Evolutionary conservation across 441 rosid species (phyloP).

Genomic region (Gossypium gossypioides): DNA sequence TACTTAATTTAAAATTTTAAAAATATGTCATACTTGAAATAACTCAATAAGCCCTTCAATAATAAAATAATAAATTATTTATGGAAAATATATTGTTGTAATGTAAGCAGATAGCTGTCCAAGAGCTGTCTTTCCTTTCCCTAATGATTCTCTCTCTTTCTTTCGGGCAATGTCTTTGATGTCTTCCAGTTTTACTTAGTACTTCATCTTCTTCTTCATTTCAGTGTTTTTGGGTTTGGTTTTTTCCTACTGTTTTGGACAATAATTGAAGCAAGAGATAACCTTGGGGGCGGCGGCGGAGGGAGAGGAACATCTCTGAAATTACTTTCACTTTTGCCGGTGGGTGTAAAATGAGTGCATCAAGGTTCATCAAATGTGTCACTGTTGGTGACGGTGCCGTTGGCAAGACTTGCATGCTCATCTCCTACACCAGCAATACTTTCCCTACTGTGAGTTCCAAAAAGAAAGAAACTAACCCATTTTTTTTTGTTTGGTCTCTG

Average conservation of each 20-base stretch:
- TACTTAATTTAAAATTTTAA: no score
- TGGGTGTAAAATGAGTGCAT: conserved; percentile 52
- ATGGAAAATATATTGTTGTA: not conserved
- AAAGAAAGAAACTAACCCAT: not conserved
- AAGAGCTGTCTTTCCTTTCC: conserved; percentile 29
- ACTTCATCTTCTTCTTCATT: not conserved
- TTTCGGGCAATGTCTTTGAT: conserved; percentile 2
- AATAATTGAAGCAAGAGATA: not conserved
- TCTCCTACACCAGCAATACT: conserved; percentile 91
- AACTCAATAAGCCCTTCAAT: no score
- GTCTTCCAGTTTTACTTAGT: not conserved
- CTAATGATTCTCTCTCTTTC: conserved; percentile 8
- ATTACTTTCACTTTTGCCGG: not conserved
- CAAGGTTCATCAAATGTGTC: conserved; percentile 87
- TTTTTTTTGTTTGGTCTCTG: conserved; percentile 15
- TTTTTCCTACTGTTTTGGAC: conserved; percentile 11
- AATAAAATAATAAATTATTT: not conserved
- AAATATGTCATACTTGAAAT: no score
- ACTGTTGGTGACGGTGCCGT: conserved; percentile 98
- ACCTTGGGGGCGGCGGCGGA: not conserved
- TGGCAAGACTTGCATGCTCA: conserved; percentile 96
- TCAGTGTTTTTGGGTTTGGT: conserved; percentile 10
- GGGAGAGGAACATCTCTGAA: not conserved
- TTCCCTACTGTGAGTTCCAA: conserved; percentile 63
- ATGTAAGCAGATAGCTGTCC: conserved; percentile 28